phyloP scores from a whole-genome alignment of 805 yeast species.

The Ogataea paradorogensis region DNA sequence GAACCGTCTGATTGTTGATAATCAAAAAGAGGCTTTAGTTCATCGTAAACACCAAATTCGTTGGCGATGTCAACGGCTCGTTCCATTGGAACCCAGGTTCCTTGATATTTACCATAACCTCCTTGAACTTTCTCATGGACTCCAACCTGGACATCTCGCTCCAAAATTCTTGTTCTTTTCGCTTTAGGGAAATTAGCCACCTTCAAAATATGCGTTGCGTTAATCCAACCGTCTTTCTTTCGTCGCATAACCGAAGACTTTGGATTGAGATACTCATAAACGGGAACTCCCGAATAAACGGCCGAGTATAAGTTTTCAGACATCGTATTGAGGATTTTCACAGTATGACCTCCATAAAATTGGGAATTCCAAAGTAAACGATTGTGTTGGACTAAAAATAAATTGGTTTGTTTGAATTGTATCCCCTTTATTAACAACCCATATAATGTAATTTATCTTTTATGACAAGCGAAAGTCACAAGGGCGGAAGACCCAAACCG shows the following conservation, averaged over 20 bases:
- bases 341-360: slow-evolving; percentile 4
- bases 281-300: slow-evolving; percentile 77
- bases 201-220: slow-evolving; percentile 92
- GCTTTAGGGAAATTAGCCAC: slow-evolving; percentile 95
- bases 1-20: slow-evolving; percentile 51
- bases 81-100: slow-evolving; percentile 90
- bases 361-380: neutral
- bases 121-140: slow-evolving; percentile 93
- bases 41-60: slow-evolving; percentile 60
- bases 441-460: slow-evolving; percentile 1
- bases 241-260: slow-evolving; percentile 78
- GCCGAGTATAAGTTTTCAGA: slow-evolving; percentile 57
- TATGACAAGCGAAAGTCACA: too few species aligned
- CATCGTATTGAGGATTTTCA: slow-evolving; percentile 14
- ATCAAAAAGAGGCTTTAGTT: slow-evolving; percentile 63
- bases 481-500: slow-evolving; percentile 3
- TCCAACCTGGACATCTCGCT: slow-evolving; percentile 88
- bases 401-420: neutral
- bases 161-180: slow-evolving; percentile 85
- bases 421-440: slow-evolving; percentile 4
- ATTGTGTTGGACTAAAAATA: neutral
- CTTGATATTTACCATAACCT: slow-evolving; percentile 95
- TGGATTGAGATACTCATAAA: slow-evolving; percentile 68
- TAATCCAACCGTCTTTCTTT: slow-evolving; percentile 76
- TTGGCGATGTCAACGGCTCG: slow-evolving; percentile 69